Evolutionary conservation across 192 early-diverging fungal species (phyloP).

Genomic region (Entophlyctis helioformis): DNA sequence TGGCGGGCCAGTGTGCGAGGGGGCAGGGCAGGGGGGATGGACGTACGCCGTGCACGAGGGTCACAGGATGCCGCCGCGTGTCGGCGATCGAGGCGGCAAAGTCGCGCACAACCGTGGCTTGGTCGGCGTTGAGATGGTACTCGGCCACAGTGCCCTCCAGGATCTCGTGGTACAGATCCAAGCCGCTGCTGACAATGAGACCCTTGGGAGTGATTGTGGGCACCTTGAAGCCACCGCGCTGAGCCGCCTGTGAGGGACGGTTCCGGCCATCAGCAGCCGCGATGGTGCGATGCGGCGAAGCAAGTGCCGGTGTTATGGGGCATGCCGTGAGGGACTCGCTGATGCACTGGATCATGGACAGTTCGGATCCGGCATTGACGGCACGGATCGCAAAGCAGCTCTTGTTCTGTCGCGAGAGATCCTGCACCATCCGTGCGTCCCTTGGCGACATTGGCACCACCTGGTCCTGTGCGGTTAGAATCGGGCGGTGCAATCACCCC

Average conservation of each 20-base stretch:
- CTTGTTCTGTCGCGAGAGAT: neutral
- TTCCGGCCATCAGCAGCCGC: too few species aligned
- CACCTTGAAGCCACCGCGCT: neutral
- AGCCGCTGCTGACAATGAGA: neutral
- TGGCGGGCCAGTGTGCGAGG: too few species aligned
- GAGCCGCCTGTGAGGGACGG: neutral
- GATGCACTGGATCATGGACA: constrained; percentile 7
- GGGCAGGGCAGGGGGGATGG: too few species aligned
- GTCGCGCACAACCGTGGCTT: constrained; percentile 8
- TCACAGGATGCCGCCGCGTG: neutral
- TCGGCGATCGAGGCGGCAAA: constrained; percentile 1
- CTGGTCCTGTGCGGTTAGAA: neutral
- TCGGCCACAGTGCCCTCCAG: constrained; percentile 6
- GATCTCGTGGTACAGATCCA: constrained; percentile 4
- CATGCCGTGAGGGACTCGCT: neutral
- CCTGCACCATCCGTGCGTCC: neutral
- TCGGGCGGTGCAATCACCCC: too few species aligned
- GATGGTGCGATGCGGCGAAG: too few species aligned
- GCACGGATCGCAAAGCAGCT: constrained; percentile 8
- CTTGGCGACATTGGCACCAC: neutral
- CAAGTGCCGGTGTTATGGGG: constrained; percentile 1
- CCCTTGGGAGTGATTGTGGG: neutral
- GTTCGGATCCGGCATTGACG: constrained; percentile 3
- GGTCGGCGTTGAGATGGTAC: constrained; percentile 21
- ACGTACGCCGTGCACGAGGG: constrained; percentile 25